Conservation (phyloP, 108 stramenopile genomes). For the Nitzschia inconspicua region DNA sequence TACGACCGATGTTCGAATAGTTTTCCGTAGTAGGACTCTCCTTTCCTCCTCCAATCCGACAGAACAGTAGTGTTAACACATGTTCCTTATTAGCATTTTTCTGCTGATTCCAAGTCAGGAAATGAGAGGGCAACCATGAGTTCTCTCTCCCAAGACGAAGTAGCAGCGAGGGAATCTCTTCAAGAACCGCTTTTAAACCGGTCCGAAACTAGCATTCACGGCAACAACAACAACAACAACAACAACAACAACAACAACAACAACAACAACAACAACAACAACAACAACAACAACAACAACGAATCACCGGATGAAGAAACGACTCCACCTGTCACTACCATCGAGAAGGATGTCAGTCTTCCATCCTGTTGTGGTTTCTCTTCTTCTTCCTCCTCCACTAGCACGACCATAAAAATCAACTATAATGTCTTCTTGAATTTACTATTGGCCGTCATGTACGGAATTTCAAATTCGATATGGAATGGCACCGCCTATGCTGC, state of each 20-base stretch:
- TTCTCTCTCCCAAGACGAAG: no score
- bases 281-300: not conserved
- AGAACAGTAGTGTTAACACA: no score
- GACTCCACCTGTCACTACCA: not conserved
- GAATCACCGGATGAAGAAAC: not conserved
- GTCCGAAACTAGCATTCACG: no score
- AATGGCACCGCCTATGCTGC: slow-evolving; percentile 43
- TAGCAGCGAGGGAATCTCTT: no score
- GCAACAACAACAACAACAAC: not conserved
- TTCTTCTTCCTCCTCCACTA: no score
- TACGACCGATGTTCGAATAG: no score
- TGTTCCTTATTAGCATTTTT: no score
- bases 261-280: not conserved
- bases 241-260: not conserved
- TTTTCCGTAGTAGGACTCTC: no score
- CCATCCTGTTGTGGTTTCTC: not conserved
- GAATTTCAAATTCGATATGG: slow-evolving; percentile 23
- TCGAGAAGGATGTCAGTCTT: not conserved
- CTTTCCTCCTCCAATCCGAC: no score
- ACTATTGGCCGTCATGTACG: slow-evolving; percentile 12
- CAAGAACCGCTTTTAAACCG: not conserved
- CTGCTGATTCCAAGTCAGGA: no score
- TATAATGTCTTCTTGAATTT: slow-evolving; percentile 39
- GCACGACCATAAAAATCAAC: slow-evolving; percentile 4
- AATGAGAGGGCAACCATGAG: no score